Conservation (phyloP, 352 stramenopile species). For the Blastocystis sp. region DNA sequence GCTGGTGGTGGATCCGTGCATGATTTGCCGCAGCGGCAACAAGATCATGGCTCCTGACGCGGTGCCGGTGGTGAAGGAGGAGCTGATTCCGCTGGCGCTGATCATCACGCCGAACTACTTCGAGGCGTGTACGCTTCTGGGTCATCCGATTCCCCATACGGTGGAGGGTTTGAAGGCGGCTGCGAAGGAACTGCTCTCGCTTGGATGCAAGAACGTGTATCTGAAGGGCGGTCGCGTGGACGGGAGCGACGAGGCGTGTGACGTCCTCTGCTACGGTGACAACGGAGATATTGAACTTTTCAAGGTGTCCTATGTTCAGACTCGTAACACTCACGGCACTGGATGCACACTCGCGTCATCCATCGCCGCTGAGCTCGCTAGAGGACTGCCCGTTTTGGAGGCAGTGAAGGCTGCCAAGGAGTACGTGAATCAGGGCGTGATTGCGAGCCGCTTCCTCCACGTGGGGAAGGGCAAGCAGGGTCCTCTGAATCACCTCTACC, state of each 20-base stretch:
- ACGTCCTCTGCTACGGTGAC: constrained; percentile 57
- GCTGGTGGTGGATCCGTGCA: constrained; percentile 90
- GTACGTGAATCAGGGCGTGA: constrained; percentile 73
- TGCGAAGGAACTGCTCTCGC: constrained; percentile 41
- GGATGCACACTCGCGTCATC: constrained; percentile 90
- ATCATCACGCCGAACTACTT: constrained; percentile 91
- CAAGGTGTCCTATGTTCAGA: constrained; percentile 77
- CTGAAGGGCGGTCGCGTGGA: constrained; percentile 65
- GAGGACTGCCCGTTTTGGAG: constrained; percentile 75
- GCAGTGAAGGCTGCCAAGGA: constrained; percentile 76
- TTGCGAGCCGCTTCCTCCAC: constrained; percentile 46
- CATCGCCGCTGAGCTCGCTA: constrained; percentile 85
- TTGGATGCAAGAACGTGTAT: constrained; percentile 64
- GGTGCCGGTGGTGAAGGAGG: constrained; percentile 80
- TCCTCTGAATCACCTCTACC: constrained; percentile 75
- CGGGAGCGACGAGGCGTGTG: constrained; percentile 43
- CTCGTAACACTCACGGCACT: constrained; percentile 86
- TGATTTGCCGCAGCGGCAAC: constrained; percentile 88
- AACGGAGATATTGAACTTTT: constrained; percentile 75
- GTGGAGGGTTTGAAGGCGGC: constrained; percentile 52
- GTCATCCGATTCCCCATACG: constrained; percentile 74
- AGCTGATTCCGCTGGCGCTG: constrained; percentile 85
- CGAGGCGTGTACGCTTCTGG: constrained; percentile 82
- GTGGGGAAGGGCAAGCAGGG: constrained; percentile 73
- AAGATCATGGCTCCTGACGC: constrained; percentile 83